Evolutionary conservation across 768 basidiomycete genomes (phyloP), one percentile per base, ranked within the genome.

Genomic region (Chalciporus chontae): DNA sequence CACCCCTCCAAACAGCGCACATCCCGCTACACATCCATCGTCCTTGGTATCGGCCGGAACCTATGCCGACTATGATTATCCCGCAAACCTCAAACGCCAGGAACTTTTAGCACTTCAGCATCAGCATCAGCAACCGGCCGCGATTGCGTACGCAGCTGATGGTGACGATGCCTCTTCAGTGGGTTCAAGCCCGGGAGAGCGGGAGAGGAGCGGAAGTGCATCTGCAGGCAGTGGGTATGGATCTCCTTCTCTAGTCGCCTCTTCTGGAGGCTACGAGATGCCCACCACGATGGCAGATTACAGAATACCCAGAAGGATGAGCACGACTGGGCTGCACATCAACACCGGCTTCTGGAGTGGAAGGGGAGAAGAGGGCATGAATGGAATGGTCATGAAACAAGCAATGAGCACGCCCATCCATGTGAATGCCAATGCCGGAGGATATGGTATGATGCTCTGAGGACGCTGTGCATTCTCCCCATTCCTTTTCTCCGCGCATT

Each of bases 1-100:
- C 56, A 75, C 76, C 4, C 73, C 77, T 32, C 72, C 77, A 18
- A 66, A 71, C 7, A 61, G 65, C 10, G 64, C 73, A 18, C 76
- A 76, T 52, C 67, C 32, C 67, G 36, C 62, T 69, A 36, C 62
- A 69, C 48, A 62, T 11, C 44, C 53, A 0, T 31, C 55, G 1
- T 32, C 65, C 5, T 41, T 62, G 0, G 41, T 52, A 17, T 18
- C 56, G 18, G 48, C 51, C 10, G 45, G 55, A 3, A 54, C 49
- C 5, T 54, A 53, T 23, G 41, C 43, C 15, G 57, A 67, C 27
- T 70, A 67, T 11, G 45, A 47, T 4, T 58, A 61, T 36, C 52
- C 68, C 46, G 50, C 55, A 32, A 64, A 64, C 43, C 48, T 62
- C 34, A 52, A 60, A 48, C 46, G 58, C 31, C 63, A 66, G 42